Evolutionary conservation across 2,329 filamentous ascomycete genomes (phyloP), one percentile per base, ranked within the genome.

Genomic region (Fusarium sublunatum): DNA sequence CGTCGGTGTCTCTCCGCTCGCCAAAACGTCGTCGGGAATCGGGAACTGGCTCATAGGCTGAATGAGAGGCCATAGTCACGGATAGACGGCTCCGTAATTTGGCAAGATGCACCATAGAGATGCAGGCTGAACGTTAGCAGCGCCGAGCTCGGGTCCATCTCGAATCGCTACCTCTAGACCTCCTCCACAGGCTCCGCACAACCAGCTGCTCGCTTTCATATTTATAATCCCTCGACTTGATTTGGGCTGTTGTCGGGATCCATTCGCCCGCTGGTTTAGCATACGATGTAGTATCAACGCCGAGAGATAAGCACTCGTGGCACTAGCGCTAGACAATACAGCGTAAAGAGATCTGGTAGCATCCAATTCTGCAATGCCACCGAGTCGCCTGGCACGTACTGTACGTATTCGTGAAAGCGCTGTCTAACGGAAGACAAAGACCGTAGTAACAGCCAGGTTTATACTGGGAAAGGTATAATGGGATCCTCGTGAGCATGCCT

Each of bases 161-260:
- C 34, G 31, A 38, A 43, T 35, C 24, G 34, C 25, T 22, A 42
- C 53, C 61, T 64, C 54, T 53, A 63, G 60, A 39, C 35, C 38
- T 10, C 35, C 36, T 65, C 57, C 54, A 66, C 55, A 52, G 47
- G 53, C 67, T 71, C 68, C 68, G 68, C 66, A 52, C 42, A 34
- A 49, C 49, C 56, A 68, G 65, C 53, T 62, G 55, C 58, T 61
- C 58, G 53, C 60, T 59, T 64, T 61, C 53, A 58, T 73, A 70
- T 70, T 73, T 73, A 72, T 73, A 73, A 73, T 70, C 54, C 58
- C 45, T 61, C 60, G 47, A 65, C 53, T 70, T 69, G 56, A 64
- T 67, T 68, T 69, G 68, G 48, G 61, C 57, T 61, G 53, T 36
- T 58, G 39, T 65, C 36, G 42, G 39, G 41, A 57, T 60, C 57